These are phyloP conservation scores for Tremellales sp. DNA, from an alignment of 1,284 basidiomycete genomes.

Conservation along the genomic window DNA sequence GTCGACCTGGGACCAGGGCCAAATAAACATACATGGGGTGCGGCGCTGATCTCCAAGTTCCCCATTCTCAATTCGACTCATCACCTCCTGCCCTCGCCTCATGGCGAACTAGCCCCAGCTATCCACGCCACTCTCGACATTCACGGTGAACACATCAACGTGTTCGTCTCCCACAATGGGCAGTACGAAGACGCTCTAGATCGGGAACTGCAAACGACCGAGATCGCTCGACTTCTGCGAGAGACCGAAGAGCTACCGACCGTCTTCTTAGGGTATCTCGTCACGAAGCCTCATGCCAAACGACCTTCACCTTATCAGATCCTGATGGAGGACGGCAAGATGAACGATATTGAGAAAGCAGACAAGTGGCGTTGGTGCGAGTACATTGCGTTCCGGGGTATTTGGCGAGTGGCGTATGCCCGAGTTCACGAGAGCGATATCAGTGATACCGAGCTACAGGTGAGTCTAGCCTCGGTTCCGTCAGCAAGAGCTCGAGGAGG, in stretches of 20 bases:
- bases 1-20: conserved; percentile 74
- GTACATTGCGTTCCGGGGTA: conserved; percentile 77
- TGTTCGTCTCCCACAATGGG: conserved; percentile 86
- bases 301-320: conserved; percentile 82
- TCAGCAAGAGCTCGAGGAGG: conserved; percentile 44
- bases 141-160: conserved; percentile 72
- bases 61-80: conserved; percentile 87
- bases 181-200: conserved; percentile 90
- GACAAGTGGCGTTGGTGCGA: conserved; percentile 62
- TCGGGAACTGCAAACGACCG: conserved; percentile 78
- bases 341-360: conserved; percentile 55
- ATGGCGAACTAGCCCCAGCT: conserved; percentile 81
- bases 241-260: conserved; percentile 69
- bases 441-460: conserved; percentile 46
- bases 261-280: conserved; percentile 78
- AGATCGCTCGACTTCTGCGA: conserved; percentile 75
- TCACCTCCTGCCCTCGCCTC: conserved; percentile 81
- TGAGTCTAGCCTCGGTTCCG: no score
- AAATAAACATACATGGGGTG: conserved; percentile 89
- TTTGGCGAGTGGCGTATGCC: conserved; percentile 65
- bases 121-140: conserved; percentile 84
- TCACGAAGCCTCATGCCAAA: conserved; percentile 68
- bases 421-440: conserved; percentile 42
- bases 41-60: conserved; percentile 79
- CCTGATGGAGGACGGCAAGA: conserved; percentile 51